Percentiles rank a stretch among this genome's conserved stretches.
Conservation (phyloP, 1,139 yeast species). For the Candida smagusa region DNA sequence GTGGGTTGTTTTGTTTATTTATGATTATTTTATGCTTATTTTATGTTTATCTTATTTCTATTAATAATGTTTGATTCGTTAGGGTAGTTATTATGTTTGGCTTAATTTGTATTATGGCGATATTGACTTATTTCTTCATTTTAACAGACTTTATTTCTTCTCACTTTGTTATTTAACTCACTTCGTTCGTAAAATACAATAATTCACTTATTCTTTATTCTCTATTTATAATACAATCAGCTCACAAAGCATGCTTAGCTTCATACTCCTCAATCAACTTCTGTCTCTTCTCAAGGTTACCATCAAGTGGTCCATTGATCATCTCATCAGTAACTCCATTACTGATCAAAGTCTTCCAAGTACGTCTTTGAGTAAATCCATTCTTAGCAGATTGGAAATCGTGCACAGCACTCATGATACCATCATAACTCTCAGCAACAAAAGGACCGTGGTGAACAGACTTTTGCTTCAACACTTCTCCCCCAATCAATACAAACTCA, state of each 20-base stretch:
- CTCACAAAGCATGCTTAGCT: no score
- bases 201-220: not conserved
- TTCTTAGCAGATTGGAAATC: conserved; percentile 68
- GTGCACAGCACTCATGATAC: conserved; percentile 60
- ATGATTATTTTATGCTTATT: no score
- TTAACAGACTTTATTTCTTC: no score
- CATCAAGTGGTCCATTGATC: conserved; percentile 39
- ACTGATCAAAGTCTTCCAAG: conserved; percentile 70
- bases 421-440: conserved; percentile 50
- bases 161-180: no score
- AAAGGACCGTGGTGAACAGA: conserved; percentile 90
- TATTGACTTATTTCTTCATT: no score
- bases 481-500: conserved; percentile 71
- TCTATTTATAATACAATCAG: not conserved
- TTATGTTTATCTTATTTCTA: no score
- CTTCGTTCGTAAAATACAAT: no score
- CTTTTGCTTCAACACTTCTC: conserved; percentile 71
- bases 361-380: conserved; percentile 69
- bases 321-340: conserved; percentile 52
- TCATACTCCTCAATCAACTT: conserved; percentile 22
- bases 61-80: no score
- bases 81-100: no score
- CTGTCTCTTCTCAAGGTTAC: conserved; percentile 33
- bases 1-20: no score
- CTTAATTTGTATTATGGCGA: no score